Percentiles rank a stretch among this genome's conserved stretches.
phyloP scores from a whole-genome alignment of 2,329 filamentous ascomycete species.

The Epichloe brachyelytri region DNA sequence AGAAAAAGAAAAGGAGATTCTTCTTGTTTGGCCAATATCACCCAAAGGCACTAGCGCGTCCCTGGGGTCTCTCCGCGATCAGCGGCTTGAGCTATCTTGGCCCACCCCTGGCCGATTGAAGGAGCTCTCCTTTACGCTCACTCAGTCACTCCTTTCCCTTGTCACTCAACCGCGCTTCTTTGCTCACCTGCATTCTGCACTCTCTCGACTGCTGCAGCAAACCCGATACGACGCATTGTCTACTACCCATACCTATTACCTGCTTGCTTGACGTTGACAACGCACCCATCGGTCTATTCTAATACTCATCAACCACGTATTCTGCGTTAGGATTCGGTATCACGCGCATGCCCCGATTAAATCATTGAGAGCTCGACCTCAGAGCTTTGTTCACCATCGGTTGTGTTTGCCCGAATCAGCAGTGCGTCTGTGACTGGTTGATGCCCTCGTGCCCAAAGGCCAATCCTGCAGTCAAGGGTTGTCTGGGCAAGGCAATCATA shows the following conservation, averaged over 20 bases:
- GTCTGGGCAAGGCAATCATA: background rate
- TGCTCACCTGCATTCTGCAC: conserved; percentile 9
- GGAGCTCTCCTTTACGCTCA: conserved; percentile 17
- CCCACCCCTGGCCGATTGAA: conserved; percentile 10
- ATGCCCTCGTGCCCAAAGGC: conserved; percentile 2
- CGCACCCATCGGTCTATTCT: background rate
- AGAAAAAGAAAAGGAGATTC: background rate
- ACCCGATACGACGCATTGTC: background rate
- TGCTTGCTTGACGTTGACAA: background rate
- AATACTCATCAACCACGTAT: background rate
- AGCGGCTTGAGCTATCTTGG: conserved; percentile 18
- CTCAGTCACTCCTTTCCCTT: conserved; percentile 28
- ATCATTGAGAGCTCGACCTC: conserved; percentile 15
- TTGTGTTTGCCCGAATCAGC: conserved; percentile 9
- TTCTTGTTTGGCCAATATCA: conserved; percentile 1
- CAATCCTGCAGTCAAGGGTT: conserved; percentile 1
- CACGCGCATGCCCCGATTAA: conserved; percentile 21
- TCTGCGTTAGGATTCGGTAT: conserved; percentile 6
- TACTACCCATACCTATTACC: background rate
- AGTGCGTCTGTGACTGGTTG: conserved; percentile 10
- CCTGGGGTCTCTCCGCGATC: conserved; percentile 21
- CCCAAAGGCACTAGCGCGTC: conserved; percentile 13
- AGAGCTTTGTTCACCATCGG: conserved; percentile 12
- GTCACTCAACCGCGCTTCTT: background rate
- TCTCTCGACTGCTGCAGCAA: conserved; percentile 6